Base-by-base conservation (phyloP, 2,329 filamentous ascomycete species). In the Pseudocercospora cruenta region DNA sequence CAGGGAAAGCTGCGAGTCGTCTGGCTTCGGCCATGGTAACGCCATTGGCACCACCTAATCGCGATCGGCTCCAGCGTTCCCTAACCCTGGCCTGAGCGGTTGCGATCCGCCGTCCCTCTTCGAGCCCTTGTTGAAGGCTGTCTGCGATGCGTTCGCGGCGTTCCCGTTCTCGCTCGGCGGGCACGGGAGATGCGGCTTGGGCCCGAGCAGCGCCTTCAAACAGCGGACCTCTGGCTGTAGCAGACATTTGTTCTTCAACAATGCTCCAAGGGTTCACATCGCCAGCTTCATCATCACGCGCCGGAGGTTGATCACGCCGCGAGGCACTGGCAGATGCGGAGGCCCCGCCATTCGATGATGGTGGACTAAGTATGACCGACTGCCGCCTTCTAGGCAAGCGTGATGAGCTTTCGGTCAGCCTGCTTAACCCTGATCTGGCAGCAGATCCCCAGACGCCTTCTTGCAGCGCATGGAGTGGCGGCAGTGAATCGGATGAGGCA, bases 231-330 rank as follows among this genome's bases (percentile, higher is more conserved):
- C 78, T 78, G 10, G 78, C 76, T 6, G 66, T 69, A 16, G 57
- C 60, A 22, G 60, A 55, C 71, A 83, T 79, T 39, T 81, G 81
- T 45, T 81, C 80, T 71, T 83, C 80, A 53, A 84, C 83, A 3
- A 80, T 82, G 51, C 80, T 80, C 82, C 82, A 84, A 9, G 82
- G 80, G 55, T 76, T 76, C 57, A 82, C 80, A 39, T 80, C 70
- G 28, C 67, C 63, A 22, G 65, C 57, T 33, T 71, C 60, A 72
- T 75, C 63, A 70, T 72, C 59, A 4, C 24, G 58, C 21, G 45
- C 9, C 1, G 39, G 19, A 39, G 39, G 26, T 22, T 49, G 58
- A 39, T 51, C 58, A 28, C 58, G 43, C 7, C 28, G 58, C 19
- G 61, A 62, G 24, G 54, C 36, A 36, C 47, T 51, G 43, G 57